phyloP scores from a whole-genome alignment of 495 filamentous ascomycete species.

The Annulohypoxylon maeteangense region DNA sequence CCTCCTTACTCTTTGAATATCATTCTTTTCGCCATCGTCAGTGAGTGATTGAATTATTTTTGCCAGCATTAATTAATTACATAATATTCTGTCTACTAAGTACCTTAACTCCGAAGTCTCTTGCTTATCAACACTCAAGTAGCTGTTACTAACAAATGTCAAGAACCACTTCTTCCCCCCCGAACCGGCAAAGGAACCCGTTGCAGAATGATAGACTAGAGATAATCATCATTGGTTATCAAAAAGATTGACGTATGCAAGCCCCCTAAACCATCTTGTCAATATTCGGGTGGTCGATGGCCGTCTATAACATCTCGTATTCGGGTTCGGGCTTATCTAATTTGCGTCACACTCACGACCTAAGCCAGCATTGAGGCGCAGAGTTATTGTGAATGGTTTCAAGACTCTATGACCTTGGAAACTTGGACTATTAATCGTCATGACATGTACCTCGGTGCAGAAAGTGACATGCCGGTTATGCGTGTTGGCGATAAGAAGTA shows the following conservation, averaged over 20 bases:
- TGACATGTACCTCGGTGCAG: background rate
- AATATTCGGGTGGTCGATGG: background rate
- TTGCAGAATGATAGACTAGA: background rate
- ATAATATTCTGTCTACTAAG: too few species aligned
- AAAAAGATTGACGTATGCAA: background rate
- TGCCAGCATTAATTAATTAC: too few species aligned
- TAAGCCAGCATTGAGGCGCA: conserved; percentile 1
- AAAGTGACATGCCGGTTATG: background rate
- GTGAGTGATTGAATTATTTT: background rate
- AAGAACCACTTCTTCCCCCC: background rate
- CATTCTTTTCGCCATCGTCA: background rate
- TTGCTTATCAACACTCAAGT: background rate
- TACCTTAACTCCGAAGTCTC: background rate
- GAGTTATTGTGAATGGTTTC: background rate
- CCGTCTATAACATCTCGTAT: conserved; percentile 7
- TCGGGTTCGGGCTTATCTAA: conserved; percentile 9
- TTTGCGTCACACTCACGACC: background rate
- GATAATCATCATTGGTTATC: background rate
- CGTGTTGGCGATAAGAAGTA: background rate
- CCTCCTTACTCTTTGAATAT: background rate
- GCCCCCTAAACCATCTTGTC: background rate
- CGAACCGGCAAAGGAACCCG: background rate
- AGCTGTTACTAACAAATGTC: background rate
- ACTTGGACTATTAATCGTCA: background rate
- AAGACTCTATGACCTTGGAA: background rate